Evolutionary conservation across 2,329 filamentous ascomycete genomes (phyloP).

Genomic region (Xylaria sp.): DNA sequence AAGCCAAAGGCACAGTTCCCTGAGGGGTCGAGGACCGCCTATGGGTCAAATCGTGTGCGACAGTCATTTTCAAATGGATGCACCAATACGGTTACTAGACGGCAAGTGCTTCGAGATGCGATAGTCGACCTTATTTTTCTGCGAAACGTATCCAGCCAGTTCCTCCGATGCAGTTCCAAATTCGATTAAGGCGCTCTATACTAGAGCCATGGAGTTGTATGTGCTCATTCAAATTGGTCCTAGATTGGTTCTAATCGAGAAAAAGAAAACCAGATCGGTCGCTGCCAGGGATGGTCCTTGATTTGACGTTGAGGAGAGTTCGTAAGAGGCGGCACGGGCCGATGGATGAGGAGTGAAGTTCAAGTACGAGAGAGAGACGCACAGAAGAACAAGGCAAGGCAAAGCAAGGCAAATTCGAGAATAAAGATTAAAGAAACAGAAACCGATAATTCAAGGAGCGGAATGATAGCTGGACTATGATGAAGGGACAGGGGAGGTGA

Average conservation of each 20-base stretch:
- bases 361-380: conserved; percentile 33
- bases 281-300: conserved; percentile 30
- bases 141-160: conserved; percentile 42
- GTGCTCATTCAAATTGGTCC: conserved; percentile 52
- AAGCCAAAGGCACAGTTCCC: conserved; percentile 62
- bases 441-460: conserved; percentile 36
- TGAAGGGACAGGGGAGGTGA: conserved; percentile 49
- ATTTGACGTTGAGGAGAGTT: conserved; percentile 32
- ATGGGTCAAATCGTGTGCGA: conserved; percentile 77
- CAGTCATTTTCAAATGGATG: conserved; percentile 71
- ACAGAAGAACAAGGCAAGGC: conserved; percentile 20
- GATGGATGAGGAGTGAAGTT: conserved; percentile 16
- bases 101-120: conserved; percentile 26
- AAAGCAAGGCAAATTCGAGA: conserved; percentile 30
- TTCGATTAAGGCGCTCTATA: conserved; percentile 50
- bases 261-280: conserved; percentile 20
- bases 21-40: conserved; percentile 70
- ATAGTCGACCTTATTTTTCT: conserved; percentile 15
- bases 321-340: conserved; percentile 37
- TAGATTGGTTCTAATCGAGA: conserved; percentile 36
- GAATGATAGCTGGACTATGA: conserved; percentile 47
- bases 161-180: conserved; percentile 45
- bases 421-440: conserved; percentile 39
- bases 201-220: conserved; percentile 52
- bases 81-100: conserved; percentile 22